Base-by-base conservation (phyloP, 225 moss, liverwort and hornwort genomes). In the Physcomitrium patens region DNA sequence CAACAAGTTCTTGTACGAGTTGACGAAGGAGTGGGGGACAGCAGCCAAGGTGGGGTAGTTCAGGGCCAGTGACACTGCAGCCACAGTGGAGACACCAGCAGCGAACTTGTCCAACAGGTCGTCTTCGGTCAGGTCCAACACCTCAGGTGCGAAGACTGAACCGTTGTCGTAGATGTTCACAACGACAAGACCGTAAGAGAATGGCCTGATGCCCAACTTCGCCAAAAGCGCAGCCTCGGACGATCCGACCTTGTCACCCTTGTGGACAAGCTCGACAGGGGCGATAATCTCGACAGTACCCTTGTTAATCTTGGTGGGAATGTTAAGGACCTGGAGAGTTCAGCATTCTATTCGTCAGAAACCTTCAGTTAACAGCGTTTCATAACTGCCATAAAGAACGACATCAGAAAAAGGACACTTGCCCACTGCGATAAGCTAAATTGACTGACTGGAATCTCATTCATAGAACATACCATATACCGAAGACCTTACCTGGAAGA, bases 251-350 rank as follows among this genome's bases (percentile, higher is more conserved):
- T 99, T 99, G 9, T 93, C 97, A 8, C 89, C 85, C 76, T 99
- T 94, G 22, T 50, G 84, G 18, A 99, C 91, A 15, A 99, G 97
- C 82, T 99, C 97, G 46, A 99, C 94, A 0, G 97, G 97, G 16
- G 97, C 94, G 12, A 99, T 90, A 58, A 99, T 99, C 27, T 99
- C 93, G 52, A 99, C 97, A 0, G 97, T 99, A 46, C 97, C 97
- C 85, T 99, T 96, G 90, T 97, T 99, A 75, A 99, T 99, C 86
- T 99, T 99, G 0, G 97, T 99, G 9, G 97, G 97, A 37, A 99
- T 99, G 72, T 99, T 99, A 0, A 99, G 86, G 15, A 93, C 93
- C 93, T 92, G 84, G 22, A 13, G n/a, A 18, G 53, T 18, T 54
- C 53, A 16, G n/a, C 53, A 47, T 9, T 12, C 3, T 0, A 47